Conservation (phyloP, 2,329 filamentous ascomycete genomes). For the Neofusicoccum laricinum region DNA sequence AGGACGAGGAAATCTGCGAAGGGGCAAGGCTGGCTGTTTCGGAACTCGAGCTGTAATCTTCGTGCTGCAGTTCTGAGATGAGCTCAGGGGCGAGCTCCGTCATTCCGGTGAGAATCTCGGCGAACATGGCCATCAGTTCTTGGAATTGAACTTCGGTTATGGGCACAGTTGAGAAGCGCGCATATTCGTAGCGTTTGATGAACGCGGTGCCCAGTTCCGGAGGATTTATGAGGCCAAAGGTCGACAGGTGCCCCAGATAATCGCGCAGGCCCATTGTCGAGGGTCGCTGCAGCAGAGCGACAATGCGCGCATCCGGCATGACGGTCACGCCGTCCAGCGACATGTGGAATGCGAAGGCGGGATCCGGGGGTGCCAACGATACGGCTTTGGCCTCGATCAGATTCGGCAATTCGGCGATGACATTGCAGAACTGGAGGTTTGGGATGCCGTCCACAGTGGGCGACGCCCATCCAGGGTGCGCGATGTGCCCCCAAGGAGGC, state of each 20-base stretch:
- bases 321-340: slow-evolving; percentile 26
- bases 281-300: slow-evolving; percentile 69
- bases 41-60: slow-evolving; percentile 24
- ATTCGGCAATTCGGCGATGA: slow-evolving; percentile 80
- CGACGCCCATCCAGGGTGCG: slow-evolving; percentile 85
- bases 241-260: slow-evolving; percentile 70
- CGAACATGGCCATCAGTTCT: slow-evolving; percentile 78
- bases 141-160: slow-evolving; percentile 71
- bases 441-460: slow-evolving; percentile 72
- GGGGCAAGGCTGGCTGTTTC: slow-evolving; percentile 34
- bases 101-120: slow-evolving; percentile 76
- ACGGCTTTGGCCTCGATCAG: slow-evolving; percentile 90
- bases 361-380: slow-evolving; percentile 68
- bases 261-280: slow-evolving; percentile 71
- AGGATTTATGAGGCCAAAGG: slow-evolving; percentile 61
- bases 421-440: slow-evolving; percentile 76
- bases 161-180: slow-evolving; percentile 72
- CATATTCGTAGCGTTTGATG: slow-evolving; percentile 73
- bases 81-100: slow-evolving; percentile 56
- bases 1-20: slow-evolving; percentile 24
- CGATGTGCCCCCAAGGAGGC: slow-evolving; percentile 76
- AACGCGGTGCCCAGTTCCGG: slow-evolving; percentile 57
- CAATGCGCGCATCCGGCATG: slow-evolving; percentile 63
- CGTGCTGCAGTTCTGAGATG: slow-evolving; percentile 42
- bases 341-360: slow-evolving; percentile 32